Evolutionary conservation across 2,329 filamentous ascomycete genomes (phyloP).

Genomic region (Penicillium oxalicum): DNA sequence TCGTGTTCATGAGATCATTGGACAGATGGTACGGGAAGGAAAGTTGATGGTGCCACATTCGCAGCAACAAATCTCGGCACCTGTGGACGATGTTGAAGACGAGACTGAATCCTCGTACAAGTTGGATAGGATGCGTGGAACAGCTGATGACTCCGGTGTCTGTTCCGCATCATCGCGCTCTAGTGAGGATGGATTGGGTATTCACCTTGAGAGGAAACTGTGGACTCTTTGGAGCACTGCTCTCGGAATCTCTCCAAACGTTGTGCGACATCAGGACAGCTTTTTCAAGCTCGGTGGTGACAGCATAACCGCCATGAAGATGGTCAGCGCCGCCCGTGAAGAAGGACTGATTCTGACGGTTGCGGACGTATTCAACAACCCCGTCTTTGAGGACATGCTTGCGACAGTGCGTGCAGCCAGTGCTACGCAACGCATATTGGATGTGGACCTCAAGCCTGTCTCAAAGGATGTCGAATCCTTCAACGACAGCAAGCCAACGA

Average conservation of each 20-base stretch:
- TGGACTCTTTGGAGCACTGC: slow-evolving; percentile 37
- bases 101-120: slow-evolving; percentile 17
- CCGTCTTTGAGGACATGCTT: slow-evolving; percentile 38
- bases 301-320: slow-evolving; percentile 39
- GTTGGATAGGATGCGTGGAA: slow-evolving; percentile 10
- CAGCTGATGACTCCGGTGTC: slow-evolving; percentile 19
- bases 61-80: slow-evolving; percentile 11
- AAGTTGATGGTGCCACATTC: slow-evolving; percentile 20
- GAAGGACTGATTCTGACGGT: slow-evolving; percentile 38
- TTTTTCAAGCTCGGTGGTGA: slow-evolving; percentile 42
- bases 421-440: slow-evolving; percentile 19
- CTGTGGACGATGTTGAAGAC: slow-evolving; percentile 11
- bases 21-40: slow-evolving; percentile 28
- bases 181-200: slow-evolving; percentile 22
- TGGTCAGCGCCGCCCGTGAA: slow-evolving; percentile 37
- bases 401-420: slow-evolving; percentile 24
- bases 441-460: slow-evolving; percentile 17
- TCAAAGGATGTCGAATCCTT: slow-evolving; percentile 15
- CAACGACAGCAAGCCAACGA: slow-evolving; percentile 11
- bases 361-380: slow-evolving; percentile 41
- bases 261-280: slow-evolving; percentile 33
- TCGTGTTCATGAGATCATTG: slow-evolving; percentile 31
- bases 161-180: slow-evolving; percentile 29
- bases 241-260: slow-evolving; percentile 29
- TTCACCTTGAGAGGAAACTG: slow-evolving; percentile 30